Percentiles rank a stretch among this genome's conserved stretches.
Conservation (phyloP, 2,329 filamentous ascomycete genomes). For the Thyridium curvatum region DNA sequence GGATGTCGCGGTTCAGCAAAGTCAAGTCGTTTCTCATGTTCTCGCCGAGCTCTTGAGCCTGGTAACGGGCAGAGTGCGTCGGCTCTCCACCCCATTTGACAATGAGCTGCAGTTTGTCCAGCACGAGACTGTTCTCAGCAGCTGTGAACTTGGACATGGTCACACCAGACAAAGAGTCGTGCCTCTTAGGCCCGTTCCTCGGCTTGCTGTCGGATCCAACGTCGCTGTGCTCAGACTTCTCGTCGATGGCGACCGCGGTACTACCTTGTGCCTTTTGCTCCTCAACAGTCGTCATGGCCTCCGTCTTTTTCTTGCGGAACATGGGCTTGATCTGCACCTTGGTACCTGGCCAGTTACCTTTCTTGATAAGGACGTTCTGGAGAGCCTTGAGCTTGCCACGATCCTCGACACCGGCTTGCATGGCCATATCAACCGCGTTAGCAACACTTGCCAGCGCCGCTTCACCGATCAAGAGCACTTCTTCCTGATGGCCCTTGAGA, state of each 20-base stretch:
- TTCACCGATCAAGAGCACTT: conserved; percentile 89
- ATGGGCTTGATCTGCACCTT: conserved; percentile 99
- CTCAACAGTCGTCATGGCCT: conserved; percentile 39
- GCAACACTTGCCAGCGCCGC: conserved; percentile 84
- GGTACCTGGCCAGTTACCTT: conserved; percentile 88
- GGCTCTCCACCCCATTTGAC: conserved; percentile 99
- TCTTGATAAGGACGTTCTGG: conserved; percentile 82
- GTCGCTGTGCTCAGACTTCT: conserved; percentile 12
- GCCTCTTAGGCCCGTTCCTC: conserved; percentile 51
- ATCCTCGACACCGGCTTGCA: conserved; percentile 77
- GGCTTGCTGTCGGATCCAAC: conserved; percentile 14
- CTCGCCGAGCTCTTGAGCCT: conserved; percentile 88
- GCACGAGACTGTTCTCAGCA: conserved; percentile 82
- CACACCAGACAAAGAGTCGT: conserved; percentile 81
- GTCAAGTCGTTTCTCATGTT: conserved; percentile 95
- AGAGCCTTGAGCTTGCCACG: conserved; percentile 77
- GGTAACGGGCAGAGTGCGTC: conserved; percentile 93
- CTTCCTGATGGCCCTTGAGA: conserved; percentile 90
- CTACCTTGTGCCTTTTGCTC: conserved; percentile 16
- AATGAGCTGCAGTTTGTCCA: conserved; percentile 95
- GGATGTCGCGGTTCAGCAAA: conserved; percentile 83
- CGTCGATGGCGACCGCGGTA: conserved; percentile 13
- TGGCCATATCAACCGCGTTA: conserved; percentile 76
- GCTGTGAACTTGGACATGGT: conserved; percentile 93
- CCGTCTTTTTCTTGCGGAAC: conserved; percentile 82